phyloP scores from a whole-genome alignment of 495 filamentous ascomycete genomes.

The Xylaria telfairii region DNA sequence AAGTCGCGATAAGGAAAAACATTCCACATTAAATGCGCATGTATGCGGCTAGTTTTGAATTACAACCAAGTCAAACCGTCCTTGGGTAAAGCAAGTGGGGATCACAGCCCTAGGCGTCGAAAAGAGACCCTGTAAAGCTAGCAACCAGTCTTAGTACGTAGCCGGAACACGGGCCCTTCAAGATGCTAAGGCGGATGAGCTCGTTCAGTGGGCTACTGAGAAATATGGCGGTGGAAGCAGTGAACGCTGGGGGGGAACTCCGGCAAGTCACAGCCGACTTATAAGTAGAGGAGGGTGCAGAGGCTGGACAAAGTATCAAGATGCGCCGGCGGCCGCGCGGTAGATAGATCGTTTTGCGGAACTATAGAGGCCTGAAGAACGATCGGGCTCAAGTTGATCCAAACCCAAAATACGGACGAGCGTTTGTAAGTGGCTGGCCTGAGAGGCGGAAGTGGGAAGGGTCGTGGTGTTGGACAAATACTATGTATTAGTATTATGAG shows the following conservation, averaged over 20 bases:
- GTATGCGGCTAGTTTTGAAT: constrained; percentile 3
- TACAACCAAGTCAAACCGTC: background rate
- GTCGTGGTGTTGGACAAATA: background rate
- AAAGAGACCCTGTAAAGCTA: background rate
- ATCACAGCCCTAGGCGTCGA: background rate
- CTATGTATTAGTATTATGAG: constrained; percentile 21
- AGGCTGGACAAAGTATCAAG: background rate
- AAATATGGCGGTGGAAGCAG: background rate
- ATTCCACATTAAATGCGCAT: constrained; percentile 5
- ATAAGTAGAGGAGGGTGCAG: background rate
- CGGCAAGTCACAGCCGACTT: background rate
- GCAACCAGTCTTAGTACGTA: background rate
- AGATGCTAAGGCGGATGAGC: background rate
- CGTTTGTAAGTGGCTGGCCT: constrained; percentile 15
- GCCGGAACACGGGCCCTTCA: constrained; percentile 2
- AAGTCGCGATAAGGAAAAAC: background rate
- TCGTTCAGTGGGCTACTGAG: background rate
- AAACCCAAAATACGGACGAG: constrained; percentile 10
- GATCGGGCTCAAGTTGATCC: background rate
- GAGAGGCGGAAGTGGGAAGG: background rate
- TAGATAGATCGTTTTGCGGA: constrained; percentile 4
- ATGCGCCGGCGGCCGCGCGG: background rate
- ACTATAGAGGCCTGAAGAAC: background rate
- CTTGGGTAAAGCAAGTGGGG: constrained; percentile 7
- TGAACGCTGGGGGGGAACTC: background rate